Evolutionary conservation across 805 yeast species (phyloP).

Genomic region (Hanseniaspora occidentalis): DNA sequence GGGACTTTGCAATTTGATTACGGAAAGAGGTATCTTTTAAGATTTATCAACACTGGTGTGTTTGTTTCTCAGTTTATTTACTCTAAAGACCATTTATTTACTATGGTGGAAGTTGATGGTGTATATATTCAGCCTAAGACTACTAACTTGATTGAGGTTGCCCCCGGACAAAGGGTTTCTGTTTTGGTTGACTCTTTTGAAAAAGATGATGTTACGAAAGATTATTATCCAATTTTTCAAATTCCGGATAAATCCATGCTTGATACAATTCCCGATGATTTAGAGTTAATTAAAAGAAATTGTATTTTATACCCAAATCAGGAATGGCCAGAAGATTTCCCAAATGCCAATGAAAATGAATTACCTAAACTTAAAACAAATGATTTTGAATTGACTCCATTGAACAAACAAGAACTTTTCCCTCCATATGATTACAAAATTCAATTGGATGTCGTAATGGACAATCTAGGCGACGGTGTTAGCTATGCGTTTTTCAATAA

Average conservation of each 20-base stretch:
- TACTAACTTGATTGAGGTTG: constrained; percentile 44
- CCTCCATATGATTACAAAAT: constrained; percentile 53
- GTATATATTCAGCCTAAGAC: constrained; percentile 46
- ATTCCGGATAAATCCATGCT: constrained; percentile 54
- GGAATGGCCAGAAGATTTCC: constrained; percentile 19
- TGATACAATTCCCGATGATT: constrained; percentile 50
- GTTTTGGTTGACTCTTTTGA: constrained; percentile 44
- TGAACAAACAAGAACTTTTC: constrained; percentile 34
- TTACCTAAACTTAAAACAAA: constrained; percentile 9
- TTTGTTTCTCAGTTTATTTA: constrained; percentile 62
- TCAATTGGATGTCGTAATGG: constrained; percentile 49
- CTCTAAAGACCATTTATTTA: constrained; percentile 59
- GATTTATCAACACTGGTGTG: constrained; percentile 56
- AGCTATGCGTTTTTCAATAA: constrained; percentile 69
- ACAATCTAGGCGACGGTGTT: constrained; percentile 59
- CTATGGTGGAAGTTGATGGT: constrained; percentile 68
- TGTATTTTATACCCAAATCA: constrained; percentile 33
- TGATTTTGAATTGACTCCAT: constrained; percentile 27
- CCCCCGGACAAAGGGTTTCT: constrained; percentile 76
- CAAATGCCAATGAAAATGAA: constrained; percentile 16
- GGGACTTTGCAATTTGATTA: constrained; percentile 43
- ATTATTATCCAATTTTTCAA: constrained; percentile 37
- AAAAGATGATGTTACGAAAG: constrained; percentile 27
- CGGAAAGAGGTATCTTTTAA: constrained; percentile 48
- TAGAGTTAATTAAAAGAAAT: constrained; percentile 42